Evolutionary conservation across 768 basidiomycete species (phyloP).

Genomic region (Tulasnella sp.): DNA sequence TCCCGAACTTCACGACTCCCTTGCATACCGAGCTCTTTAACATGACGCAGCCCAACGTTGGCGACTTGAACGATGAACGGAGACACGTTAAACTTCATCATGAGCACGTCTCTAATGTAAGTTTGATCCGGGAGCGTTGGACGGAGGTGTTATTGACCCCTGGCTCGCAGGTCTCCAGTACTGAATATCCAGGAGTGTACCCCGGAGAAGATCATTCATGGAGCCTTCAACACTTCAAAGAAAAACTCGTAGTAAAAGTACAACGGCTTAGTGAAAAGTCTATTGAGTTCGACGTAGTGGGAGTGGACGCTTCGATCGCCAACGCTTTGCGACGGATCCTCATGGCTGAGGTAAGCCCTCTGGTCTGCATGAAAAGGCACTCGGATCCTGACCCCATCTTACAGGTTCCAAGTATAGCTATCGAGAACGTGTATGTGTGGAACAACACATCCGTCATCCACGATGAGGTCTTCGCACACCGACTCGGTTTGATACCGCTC

Average conservation of each 20-base stretch:
- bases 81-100: slow-evolving; percentile 56
- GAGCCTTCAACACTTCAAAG: slow-evolving; percentile 60
- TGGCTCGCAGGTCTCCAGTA: slow-evolving; percentile 56
- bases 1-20: not conserved
- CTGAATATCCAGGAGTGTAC: slow-evolving; percentile 84
- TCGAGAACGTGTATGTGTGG: slow-evolving; percentile 86
- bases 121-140: not conserved
- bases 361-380: not conserved
- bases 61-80: slow-evolving; percentile 27
- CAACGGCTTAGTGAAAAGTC: slow-evolving; percentile 70
- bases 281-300: slow-evolving; percentile 90
- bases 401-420: slow-evolving; percentile 82
- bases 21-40: not conserved
- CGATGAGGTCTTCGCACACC: slow-evolving; percentile 86
- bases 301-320: slow-evolving; percentile 91
- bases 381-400: not conserved
- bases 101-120: slow-evolving; percentile 46
- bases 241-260: slow-evolving; percentile 64
- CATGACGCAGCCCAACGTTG: not conserved
- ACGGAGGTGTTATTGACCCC: not conserved
- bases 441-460: slow-evolving; percentile 90
- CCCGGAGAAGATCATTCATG: slow-evolving; percentile 79
- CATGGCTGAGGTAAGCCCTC: slow-evolving; percentile 70
- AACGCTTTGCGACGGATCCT: slow-evolving; percentile 89
- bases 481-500: slow-evolving; percentile 85